phyloP scores from a whole-genome alignment of 176 grass and related monocot species.

The Saccharum officinarum region DNA sequence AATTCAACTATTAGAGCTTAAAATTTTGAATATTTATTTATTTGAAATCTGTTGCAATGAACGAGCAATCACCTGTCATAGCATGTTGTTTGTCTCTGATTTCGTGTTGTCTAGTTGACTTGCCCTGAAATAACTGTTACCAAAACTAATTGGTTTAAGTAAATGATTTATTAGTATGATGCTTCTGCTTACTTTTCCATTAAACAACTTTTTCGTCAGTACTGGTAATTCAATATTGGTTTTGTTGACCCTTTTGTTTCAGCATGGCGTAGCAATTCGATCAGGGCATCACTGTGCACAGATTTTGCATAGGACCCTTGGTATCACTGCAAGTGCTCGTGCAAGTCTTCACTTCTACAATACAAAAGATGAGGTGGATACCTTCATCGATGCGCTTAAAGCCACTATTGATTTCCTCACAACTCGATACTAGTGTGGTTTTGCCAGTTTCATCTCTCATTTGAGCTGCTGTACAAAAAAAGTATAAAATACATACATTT shows the following conservation, averaged over 20 bases:
- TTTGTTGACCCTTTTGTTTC: conserved; percentile 39
- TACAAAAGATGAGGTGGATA: conserved; percentile 83
- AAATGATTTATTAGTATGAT: conserved; percentile 1
- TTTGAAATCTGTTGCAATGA: not conserved
- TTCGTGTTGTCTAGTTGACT: not conserved
- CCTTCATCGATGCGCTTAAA: conserved; percentile 69
- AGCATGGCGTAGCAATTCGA: conserved; percentile 83
- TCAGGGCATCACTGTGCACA: conserved; percentile 97
- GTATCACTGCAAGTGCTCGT: conserved; percentile 74
- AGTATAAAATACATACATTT: not conserved
- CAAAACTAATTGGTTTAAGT: not conserved
- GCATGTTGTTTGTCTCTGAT: not conserved
- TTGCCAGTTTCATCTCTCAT: not conserved
- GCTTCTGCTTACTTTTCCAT: not conserved
- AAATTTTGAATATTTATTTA: not conserved
- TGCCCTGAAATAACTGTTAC: not conserved
- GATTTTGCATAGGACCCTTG: conserved; percentile 70
- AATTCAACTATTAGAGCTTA: not conserved
- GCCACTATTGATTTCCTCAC: conserved; percentile 70
- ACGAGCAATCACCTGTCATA: not conserved
- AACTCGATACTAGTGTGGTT: conserved; percentile 28
- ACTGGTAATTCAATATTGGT: conserved; percentile 13
- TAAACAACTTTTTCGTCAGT: not conserved
- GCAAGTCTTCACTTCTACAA: conserved; percentile 97
- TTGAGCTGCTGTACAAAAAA: not conserved